Percentiles rank a stretch among this genome's conserved stretches.
These are phyloP conservation scores for Trichoderma atrobrunneum DNA, from an alignment of 2,329 filamentous ascomycete species.

Conservation along the genomic window DNA sequence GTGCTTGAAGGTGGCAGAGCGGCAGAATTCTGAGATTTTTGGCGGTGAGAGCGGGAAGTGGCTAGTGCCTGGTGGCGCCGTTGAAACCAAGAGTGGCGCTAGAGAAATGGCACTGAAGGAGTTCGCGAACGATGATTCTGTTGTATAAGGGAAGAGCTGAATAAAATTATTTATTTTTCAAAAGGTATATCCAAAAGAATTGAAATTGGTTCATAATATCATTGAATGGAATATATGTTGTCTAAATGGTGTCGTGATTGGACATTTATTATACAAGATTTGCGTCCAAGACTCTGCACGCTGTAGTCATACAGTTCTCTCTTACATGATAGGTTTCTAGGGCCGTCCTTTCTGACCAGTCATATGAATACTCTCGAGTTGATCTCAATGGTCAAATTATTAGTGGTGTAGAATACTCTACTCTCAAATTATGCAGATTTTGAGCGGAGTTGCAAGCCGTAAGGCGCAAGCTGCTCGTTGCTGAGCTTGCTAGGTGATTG, in stretches of 20 bases:
- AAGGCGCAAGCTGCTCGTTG: slow-evolving; percentile 50
- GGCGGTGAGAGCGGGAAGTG: slow-evolving; percentile 33
- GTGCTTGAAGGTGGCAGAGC: slow-evolving; percentile 3
- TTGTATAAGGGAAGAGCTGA: neutral
- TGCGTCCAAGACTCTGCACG: neutral
- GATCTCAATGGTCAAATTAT: neutral
- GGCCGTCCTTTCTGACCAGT: neutral
- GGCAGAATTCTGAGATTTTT: slow-evolving; percentile 40
- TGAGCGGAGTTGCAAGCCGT: slow-evolving; percentile 40
- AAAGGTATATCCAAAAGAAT: neutral
- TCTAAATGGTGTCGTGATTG: neutral
- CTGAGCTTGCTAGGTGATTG: slow-evolving; percentile 70
- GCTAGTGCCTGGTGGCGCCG: neutral
- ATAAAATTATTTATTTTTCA: neutral
- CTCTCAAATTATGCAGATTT: neutral
- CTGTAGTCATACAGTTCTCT: neutral
- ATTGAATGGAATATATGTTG: neutral
- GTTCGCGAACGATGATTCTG: neutral
- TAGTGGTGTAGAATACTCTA: neutral
- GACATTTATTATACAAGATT: slow-evolving; percentile 8
- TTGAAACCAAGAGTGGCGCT: neutral
- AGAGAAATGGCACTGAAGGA: neutral
- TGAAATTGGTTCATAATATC: neutral
- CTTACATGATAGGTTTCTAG: neutral
- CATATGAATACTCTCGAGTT: neutral